phyloP scores from a whole-genome alignment of 2,329 filamentous ascomycete species.

The Fusarium oligoseptatum region DNA sequence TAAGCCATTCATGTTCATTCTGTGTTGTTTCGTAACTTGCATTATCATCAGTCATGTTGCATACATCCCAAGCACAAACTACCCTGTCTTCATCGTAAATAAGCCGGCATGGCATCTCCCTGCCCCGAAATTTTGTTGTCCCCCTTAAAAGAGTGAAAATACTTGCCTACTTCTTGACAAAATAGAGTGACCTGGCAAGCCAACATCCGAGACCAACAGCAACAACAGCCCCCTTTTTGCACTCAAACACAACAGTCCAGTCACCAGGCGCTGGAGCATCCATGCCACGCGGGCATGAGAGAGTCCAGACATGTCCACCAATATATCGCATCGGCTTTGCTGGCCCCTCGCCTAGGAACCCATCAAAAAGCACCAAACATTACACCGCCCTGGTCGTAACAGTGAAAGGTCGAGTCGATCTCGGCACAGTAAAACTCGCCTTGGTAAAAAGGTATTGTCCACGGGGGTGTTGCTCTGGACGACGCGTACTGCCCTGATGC shows the following conservation, averaged over 20 bases:
- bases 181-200: conserved; percentile 28
- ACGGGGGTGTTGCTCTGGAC: background rate
- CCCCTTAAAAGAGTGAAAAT: background rate
- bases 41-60: background rate
- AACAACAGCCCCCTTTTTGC: background rate
- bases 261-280: conserved; percentile 35
- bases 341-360: conserved; percentile 25
- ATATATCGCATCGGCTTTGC: conserved; percentile 32
- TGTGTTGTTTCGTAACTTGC: background rate
- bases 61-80: background rate
- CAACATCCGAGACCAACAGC: conserved; percentile 27
- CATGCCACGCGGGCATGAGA: conserved; percentile 31
- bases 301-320: conserved; percentile 23
- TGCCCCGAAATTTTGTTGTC: background rate
- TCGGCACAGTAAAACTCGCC: conserved; percentile 32
- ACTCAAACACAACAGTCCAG: conserved; percentile 28
- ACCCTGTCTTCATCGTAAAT: background rate
- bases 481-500: conserved; percentile 18
- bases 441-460: background rate
- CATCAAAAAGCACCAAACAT: conserved; percentile 35
- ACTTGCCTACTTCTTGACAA: conserved; percentile 13
- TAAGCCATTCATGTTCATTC: background rate
- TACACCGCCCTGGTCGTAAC: conserved; percentile 23
- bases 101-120: background rate
- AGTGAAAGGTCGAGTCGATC: conserved; percentile 30